A percentile compares a stretch with the other conserved stretches of the same genome.
These are phyloP conservation scores for Musa beccarii DNA, from an alignment of 176 grass and related monocot species.

Conservation along the genomic window DNA sequence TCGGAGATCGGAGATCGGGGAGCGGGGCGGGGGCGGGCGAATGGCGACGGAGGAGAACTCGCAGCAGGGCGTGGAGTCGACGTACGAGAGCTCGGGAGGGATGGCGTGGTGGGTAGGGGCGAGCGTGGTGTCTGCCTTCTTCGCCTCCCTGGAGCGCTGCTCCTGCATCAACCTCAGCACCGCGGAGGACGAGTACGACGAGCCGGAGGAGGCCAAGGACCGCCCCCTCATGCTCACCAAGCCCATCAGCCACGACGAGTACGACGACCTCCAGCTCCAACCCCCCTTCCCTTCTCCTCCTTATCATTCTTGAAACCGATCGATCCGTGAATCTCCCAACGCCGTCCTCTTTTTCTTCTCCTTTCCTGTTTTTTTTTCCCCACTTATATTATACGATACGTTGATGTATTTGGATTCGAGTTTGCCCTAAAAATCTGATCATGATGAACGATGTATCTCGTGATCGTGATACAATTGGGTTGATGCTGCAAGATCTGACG, in stretches of 20 bases:
- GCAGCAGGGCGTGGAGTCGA: slow-evolving; percentile 7
- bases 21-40: neutral
- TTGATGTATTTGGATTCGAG: no score
- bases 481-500: no score
- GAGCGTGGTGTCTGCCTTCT: slow-evolving; percentile 39
- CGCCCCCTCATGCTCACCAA: slow-evolving; percentile 34
- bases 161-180: slow-evolving; percentile 48
- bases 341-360: neutral
- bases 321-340: neutral
- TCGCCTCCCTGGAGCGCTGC: slow-evolving; percentile 40
- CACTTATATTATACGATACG: neutral
- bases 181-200: slow-evolving; percentile 29
- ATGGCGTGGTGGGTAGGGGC: slow-evolving; percentile 30
- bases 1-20: no score
- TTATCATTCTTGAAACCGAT: neutral
- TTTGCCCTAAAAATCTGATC: neutral
- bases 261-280: neutral
- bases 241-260: neutral
- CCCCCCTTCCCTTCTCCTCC: neutral
- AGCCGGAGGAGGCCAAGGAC: slow-evolving; percentile 32
- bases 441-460: no score
- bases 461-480: no score
- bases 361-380: neutral
- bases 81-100: slow-evolving; percentile 27
- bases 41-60: slow-evolving; percentile 10